Base-by-base conservation (phyloP, 192 early-diverging fungal species). In the Linderina pennispora region DNA sequence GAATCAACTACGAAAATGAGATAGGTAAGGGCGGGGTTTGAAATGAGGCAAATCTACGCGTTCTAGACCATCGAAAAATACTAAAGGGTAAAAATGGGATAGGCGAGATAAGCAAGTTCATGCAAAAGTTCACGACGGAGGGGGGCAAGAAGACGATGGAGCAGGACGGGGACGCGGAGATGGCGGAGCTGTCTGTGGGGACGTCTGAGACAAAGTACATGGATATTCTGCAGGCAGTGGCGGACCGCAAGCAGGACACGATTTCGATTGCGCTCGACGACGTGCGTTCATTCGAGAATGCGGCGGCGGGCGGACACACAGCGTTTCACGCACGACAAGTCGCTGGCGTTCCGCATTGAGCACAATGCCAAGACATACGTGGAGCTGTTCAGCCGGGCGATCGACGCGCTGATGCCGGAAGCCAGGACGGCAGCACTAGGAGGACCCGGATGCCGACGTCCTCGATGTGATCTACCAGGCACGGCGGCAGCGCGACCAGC, bases 401-500 rank as follows among this genome's bases (percentile, higher is more conserved):
- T 92, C 62, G 92, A 91, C 62, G 34, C 32, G 23, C 23, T 86
- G 32, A 71, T 86, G 45, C 76, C 81, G 7, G 47, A 74, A 35
- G 58, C 78, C 4, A 65, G 57, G n/a, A n/a, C 22, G 53, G 53
- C 24, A 49, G 40, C 51, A 58, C 53, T 14, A 38, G 45, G 33
- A 60, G 15, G 69, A 61, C 26, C 62, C 82, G 14, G 79, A 85
- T 3, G 84, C 83, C 40, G 80, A 83, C 51, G 92, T 93, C 15
- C 62, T 94, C 20, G 92, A 96, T 50, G 93, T 95, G 24, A 80
- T 98, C 43, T 79, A 92, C 48, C 80, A 81, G 48, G 91, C 94
- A 23, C 76, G 95, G 21, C 80, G 78, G 38, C 83, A 82, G 47
- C 83, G 82, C 42, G 84, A 87, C 54, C 33, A 53, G 35, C 61